Conservation (phyloP, 1,139 yeast genomes). For the Debaryomyces robertsiae region DNA sequence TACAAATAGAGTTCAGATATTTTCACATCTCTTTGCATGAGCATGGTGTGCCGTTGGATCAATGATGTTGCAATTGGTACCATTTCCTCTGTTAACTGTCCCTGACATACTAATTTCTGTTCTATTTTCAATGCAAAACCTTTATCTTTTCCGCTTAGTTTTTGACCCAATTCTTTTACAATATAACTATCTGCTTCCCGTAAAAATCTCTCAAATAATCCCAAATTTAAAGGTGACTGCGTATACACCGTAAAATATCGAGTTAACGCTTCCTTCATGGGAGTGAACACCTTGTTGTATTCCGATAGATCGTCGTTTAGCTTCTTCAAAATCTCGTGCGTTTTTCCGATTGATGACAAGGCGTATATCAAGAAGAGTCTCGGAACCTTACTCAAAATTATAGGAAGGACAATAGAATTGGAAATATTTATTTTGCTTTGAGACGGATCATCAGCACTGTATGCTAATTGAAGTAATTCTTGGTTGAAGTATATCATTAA, state of each 20-base stretch:
- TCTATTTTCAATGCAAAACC: constrained; percentile 51
- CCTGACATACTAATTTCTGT: constrained; percentile 67
- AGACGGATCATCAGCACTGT: constrained; percentile 23
- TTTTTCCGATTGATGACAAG: constrained; percentile 66
- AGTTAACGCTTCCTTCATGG: constrained; percentile 57
- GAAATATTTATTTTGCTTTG: constrained; percentile 28
- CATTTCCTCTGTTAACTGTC: constrained; percentile 54
- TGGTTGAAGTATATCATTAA: constrained; percentile 66
- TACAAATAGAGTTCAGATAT: constrained; percentile 61
- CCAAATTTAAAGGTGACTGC: constrained; percentile 59
- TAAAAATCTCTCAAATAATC: constrained; percentile 63
- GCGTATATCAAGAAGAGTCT: constrained; percentile 70
- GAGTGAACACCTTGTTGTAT: constrained; percentile 46
- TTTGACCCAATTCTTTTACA: constrained; percentile 30
- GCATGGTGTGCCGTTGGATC: constrained; percentile 36
- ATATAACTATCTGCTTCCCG: constrained; percentile 49
- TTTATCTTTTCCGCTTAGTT: constrained; percentile 31
- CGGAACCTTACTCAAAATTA: constrained; percentile 68
- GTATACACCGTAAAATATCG: constrained; percentile 55
- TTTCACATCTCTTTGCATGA: constrained; percentile 42
- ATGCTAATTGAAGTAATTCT: constrained; percentile 54
- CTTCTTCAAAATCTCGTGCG: constrained; percentile 59
- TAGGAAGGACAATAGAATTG: constrained; percentile 50
- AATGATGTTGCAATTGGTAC: constrained; percentile 30
- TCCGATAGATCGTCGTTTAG: constrained; percentile 46